Base-by-base conservation (phyloP, 768 basidiomycete species). In the Termitomyces eurrhizus region DNA sequence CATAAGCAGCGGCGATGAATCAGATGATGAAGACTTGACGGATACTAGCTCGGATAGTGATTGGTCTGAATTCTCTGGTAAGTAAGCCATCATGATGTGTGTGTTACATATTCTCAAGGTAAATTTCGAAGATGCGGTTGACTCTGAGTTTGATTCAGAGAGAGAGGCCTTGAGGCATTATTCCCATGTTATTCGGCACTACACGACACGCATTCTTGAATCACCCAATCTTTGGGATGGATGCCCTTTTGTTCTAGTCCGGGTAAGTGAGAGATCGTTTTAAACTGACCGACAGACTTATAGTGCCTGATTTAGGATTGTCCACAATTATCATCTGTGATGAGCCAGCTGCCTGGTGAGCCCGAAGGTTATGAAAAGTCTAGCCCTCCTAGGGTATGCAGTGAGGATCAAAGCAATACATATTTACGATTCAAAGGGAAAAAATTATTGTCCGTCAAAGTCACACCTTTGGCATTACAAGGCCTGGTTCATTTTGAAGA, bases 1-100 rank as follows among this genome's bases (percentile, higher is more conserved):
- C 56, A 78, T 86, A 66, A 84, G 83, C 9, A 88, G 85, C 53
- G 85, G 83, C 3, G 91, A 92, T 63, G 92, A 93, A 71, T 93
- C 92, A 2, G 92, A 93, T 64, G 75, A 90, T 63, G 85, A 83
- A 26, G 88, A 88, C 66, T 68, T 89, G 52, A 88, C 85, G 2
- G 87, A 88, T 51, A 75, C 71, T 42, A 74, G 74, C 58, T 80
- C 82, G 13, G 81, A 82, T 49, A 75, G 75, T 69, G 73, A 75
- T 54, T 80, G 78, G 82, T 79, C 78, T 33, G 78, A 84, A 56
- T 56, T 74, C 53, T 66, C 63, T 52, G 78, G 83, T 84, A 59
- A 61, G 73, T 64, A 7, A 58, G 26, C 39, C 35, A 3, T 36
- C n/a, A 39, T 45, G 4, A 53, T n/a, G n/a, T n/a, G n/a, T 52